Conservation (phyloP, 805 yeast genomes). For the Kuraishia cidri region DNA sequence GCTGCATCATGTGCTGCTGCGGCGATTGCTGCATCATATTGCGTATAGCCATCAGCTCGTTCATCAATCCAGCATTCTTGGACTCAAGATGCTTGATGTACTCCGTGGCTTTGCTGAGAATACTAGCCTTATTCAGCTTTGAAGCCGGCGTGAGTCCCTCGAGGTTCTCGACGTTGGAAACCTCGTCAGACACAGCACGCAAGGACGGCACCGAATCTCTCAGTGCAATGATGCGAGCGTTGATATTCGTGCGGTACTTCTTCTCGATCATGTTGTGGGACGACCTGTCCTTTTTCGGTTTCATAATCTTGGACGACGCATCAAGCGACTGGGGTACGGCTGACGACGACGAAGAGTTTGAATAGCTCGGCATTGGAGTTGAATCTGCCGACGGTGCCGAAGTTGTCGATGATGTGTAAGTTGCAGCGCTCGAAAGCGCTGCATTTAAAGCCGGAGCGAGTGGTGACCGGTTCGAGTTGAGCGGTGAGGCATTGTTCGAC, state of each 20-base stretch:
- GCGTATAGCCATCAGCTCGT: constrained; percentile 44
- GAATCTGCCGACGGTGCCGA: too few species aligned
- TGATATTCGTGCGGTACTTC: constrained; percentile 71
- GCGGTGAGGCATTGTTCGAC: too few species aligned
- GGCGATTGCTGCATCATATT: constrained; percentile 3
- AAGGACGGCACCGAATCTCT: constrained; percentile 75
- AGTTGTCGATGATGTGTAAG: too few species aligned
- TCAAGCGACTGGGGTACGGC: too few species aligned
- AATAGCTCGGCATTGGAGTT: too few species aligned
- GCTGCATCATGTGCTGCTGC: constrained; percentile 2
- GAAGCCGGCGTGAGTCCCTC: constrained; percentile 74
- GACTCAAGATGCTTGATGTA: constrained; percentile 66
- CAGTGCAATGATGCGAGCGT: constrained; percentile 57
- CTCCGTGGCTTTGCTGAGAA: constrained; percentile 70
- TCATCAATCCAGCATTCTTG: constrained; percentile 39
- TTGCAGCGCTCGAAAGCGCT: too few species aligned
- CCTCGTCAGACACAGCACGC: constrained; percentile 36
- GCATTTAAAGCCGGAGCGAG: too few species aligned
- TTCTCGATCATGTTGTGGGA: constrained; percentile 78
- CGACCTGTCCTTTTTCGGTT: constrained; percentile 43
- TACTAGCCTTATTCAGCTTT: constrained; percentile 71
- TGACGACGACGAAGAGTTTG: too few species aligned
- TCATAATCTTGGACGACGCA: constrained; percentile 12
- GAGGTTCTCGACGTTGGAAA: constrained; percentile 31
- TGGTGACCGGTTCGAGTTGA: too few species aligned